Percentiles rank a stretch among this genome's conserved stretches.
These are phyloP conservation scores for Backusella liffmaniae DNA, from an alignment of 192 early-diverging fungal genomes.

Conservation along the genomic window DNA sequence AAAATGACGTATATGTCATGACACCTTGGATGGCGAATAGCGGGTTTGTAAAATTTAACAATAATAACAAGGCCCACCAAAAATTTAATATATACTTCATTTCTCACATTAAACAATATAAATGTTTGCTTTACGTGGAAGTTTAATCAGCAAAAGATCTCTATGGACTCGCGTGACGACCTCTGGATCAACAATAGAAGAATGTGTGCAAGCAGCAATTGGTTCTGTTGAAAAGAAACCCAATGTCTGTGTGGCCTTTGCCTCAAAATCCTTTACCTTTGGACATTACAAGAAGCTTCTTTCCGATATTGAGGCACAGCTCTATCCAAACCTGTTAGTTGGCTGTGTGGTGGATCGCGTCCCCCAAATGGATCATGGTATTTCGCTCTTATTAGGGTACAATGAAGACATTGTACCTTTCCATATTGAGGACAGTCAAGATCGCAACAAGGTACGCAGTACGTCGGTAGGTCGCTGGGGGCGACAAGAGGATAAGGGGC, in stretches of 20 bases:
- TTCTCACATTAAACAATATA: too few relatives aligned
- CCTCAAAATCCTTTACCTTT: conserved; percentile 28
- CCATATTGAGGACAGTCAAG: conserved; percentile 15
- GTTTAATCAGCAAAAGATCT: not conserved
- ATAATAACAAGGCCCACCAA: too few relatives aligned
- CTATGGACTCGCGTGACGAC: conserved; percentile 16
- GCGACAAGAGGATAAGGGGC: conserved; percentile 19
- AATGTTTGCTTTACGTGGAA: not conserved
- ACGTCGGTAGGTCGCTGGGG: conserved; percentile 42
- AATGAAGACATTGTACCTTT: conserved; percentile 25
- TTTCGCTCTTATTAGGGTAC: conserved; percentile 26
- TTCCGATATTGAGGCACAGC: not conserved
- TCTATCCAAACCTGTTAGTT: conserved; percentile 8
- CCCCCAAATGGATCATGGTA: conserved; percentile 22
- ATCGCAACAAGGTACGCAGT: conserved; percentile 21
- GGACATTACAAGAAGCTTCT: conserved; percentile 10
- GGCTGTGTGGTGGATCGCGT: conserved; percentile 37
- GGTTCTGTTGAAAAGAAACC: not conserved
- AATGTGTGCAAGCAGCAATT: conserved; percentile 6
- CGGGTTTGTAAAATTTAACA: too few relatives aligned
- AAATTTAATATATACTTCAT: too few relatives aligned
- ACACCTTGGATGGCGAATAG: too few relatives aligned
- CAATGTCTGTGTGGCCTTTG: conserved; percentile 11
- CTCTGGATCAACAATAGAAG: conserved; percentile 7
- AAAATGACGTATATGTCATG: too few relatives aligned